Percentiles rank a stretch among this genome's conserved stretches.
phyloP scores from a whole-genome alignment of 805 yeast genomes.

The Clavispora santaluciae region DNA sequence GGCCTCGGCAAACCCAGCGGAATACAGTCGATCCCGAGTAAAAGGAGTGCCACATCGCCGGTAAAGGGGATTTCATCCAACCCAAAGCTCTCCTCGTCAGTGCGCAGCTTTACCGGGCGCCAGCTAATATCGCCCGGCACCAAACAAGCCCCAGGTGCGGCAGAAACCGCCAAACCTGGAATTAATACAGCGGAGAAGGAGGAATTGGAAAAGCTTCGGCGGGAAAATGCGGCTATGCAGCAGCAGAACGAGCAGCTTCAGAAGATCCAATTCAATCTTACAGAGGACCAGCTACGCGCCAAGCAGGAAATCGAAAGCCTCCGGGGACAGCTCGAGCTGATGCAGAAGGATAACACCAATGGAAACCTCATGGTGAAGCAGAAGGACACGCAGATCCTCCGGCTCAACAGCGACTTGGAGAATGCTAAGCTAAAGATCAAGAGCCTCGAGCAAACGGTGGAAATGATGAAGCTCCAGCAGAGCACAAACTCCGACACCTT shows the following conservation, averaged over 20 bases:
- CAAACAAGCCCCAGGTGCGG: slow-evolving; percentile 6
- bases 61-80: slow-evolving; percentile 40
- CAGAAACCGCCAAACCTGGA: background rate
- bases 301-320: slow-evolving; percentile 21
- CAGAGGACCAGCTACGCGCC: slow-evolving; percentile 20
- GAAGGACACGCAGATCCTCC: slow-evolving; percentile 61
- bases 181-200: slow-evolving; percentile 26
- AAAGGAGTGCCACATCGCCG: slow-evolving; percentile 70
- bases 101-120: slow-evolving; percentile 39
- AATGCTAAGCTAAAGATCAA: slow-evolving; percentile 47
- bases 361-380: slow-evolving; percentile 52
- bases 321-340: slow-evolving; percentile 31
- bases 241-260: slow-evolving; percentile 16
- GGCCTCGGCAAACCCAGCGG: slow-evolving; percentile 5
- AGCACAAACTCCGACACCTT: slow-evolving; percentile 9
- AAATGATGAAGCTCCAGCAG: slow-evolving; percentile 25
- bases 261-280: slow-evolving; percentile 22
- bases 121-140: slow-evolving; percentile 28
- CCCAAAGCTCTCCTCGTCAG: slow-evolving; percentile 19
- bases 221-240: slow-evolving; percentile 49
- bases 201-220: slow-evolving; percentile 48
- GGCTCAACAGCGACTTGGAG: slow-evolving; percentile 61
- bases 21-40: slow-evolving; percentile 47
- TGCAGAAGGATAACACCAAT: slow-evolving; percentile 48
- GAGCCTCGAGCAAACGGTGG: slow-evolving; percentile 47